Conservation (phyloP, 2,329 filamentous ascomycete species). For the Camptophora hylomeconis region DNA sequence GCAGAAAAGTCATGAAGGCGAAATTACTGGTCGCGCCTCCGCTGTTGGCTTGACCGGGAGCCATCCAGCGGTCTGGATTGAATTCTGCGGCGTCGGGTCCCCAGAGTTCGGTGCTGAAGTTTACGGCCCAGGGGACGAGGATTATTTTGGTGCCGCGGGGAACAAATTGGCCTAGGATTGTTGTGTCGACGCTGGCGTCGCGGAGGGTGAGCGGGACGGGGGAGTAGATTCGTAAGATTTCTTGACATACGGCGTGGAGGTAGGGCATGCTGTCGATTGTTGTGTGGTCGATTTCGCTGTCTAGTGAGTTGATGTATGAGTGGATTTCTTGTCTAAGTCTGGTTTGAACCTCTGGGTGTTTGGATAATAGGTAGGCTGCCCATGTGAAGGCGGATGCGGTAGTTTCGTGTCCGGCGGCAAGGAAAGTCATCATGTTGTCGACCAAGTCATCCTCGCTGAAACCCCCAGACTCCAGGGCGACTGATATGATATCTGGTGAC, state of each 20-base stretch:
- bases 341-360: slow-evolving; percentile 18
- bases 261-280: slow-evolving; percentile 63
- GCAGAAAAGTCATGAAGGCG: slow-evolving; percentile 61
- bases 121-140: slow-evolving; percentile 53
- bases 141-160: slow-evolving; percentile 59
- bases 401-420: slow-evolving; percentile 47
- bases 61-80: slow-evolving; percentile 65
- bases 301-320: slow-evolving; percentile 19
- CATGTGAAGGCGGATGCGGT: slow-evolving; percentile 20
- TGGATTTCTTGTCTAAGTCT: slow-evolving; percentile 19
- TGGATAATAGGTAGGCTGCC: slow-evolving; percentile 19
- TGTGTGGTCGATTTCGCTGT: slow-evolving; percentile 15
- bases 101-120: slow-evolving; percentile 59
- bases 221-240: slow-evolving; percentile 59
- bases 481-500: slow-evolving; percentile 64
- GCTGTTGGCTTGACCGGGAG: slow-evolving; percentile 35
- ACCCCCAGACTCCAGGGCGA: slow-evolving; percentile 61
- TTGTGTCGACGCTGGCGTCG: slow-evolving; percentile 49
- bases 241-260: slow-evolving; percentile 65
- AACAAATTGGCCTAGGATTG: slow-evolving; percentile 50
- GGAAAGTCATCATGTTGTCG: slow-evolving; percentile 82
- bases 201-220: slow-evolving; percentile 62
- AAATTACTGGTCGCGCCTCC: slow-evolving; percentile 64
- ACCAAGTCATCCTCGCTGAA: slow-evolving; percentile 71
- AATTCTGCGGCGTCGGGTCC: slow-evolving; percentile 62